Conservation (phyloP, 768 basidiomycete genomes). For the Boletus rubroflammeus region DNA sequence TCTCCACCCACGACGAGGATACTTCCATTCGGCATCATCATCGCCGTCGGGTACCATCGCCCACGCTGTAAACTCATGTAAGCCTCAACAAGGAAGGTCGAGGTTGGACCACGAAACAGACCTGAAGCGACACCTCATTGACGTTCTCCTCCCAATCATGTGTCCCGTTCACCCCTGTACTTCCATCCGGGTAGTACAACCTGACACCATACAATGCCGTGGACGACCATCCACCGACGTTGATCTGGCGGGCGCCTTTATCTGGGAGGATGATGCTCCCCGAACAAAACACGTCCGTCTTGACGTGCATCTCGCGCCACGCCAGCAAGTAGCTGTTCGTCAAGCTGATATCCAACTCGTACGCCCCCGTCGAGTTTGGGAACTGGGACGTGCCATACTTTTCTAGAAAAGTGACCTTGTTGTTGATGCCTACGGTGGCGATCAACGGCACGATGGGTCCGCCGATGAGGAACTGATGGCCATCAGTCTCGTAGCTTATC, state of each 20-base stretch:
- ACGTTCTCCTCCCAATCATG: conserved; percentile 79
- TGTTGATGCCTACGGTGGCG: conserved; percentile 74
- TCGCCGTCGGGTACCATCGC: conserved; percentile 71
- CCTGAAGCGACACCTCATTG: conserved; percentile 56
- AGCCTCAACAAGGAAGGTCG: not conserved
- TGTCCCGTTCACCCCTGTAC: conserved; percentile 63
- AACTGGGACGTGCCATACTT: conserved; percentile 64
- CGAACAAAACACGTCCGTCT: conserved; percentile 79
- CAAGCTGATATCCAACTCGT: conserved; percentile 68
- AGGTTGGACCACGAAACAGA: conserved; percentile 19
- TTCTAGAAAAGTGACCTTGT: conserved; percentile 78
- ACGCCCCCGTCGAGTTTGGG: conserved; percentile 71
- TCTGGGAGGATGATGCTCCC: conserved; percentile 73
- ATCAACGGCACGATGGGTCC: conserved; percentile 72
- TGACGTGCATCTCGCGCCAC: conserved; percentile 75
- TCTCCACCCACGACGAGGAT: conserved; percentile 75
- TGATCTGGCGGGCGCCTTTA: conserved; percentile 45
- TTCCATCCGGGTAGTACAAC: conserved; percentile 68
- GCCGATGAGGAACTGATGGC: conserved; percentile 31
- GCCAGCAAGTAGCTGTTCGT: conserved; percentile 41
- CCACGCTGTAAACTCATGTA: conserved; percentile 39
- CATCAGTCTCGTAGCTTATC: no score
- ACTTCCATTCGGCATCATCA: conserved; percentile 69
- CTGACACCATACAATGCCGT: conserved; percentile 71
- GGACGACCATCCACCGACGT: conserved; percentile 52